Evolutionary conservation across 192 early-diverging fungal species (phyloP).

Genomic region (Funneliformis mosseae): DNA sequence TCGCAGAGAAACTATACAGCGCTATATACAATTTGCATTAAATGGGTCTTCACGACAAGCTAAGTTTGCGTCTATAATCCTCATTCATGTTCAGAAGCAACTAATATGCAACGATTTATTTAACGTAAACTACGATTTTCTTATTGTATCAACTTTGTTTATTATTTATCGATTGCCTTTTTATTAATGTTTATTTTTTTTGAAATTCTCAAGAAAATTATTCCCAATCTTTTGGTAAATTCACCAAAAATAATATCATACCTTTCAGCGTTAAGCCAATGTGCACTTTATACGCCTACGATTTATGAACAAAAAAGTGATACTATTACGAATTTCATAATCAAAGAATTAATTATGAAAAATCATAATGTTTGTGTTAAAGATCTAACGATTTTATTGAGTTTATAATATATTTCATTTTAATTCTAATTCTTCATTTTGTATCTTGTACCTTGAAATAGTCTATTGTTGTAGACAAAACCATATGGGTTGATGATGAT

Average conservation of each 20-base stretch:
- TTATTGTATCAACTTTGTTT: neutral
- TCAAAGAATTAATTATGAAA: slow-evolving; percentile 60
- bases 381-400: neutral
- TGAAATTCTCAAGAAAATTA: slow-evolving; percentile 10
- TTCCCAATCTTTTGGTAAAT: slow-evolving; percentile 36
- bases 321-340: slow-evolving; percentile 56
- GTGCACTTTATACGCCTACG: slow-evolving; percentile 59
- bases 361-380: slow-evolving; percentile 32
- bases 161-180: too few species aligned
- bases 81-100: slow-evolving; percentile 62
- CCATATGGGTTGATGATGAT: slow-evolving; percentile 69
- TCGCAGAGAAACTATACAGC: slow-evolving; percentile 41
- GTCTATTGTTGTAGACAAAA: slow-evolving; percentile 36
- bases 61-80: slow-evolving; percentile 69
- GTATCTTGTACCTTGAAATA: neutral
- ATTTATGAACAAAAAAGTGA: slow-evolving; percentile 58
- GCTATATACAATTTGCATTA: slow-evolving; percentile 51
- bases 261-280: slow-evolving; percentile 61
- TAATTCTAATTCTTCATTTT: too few species aligned
- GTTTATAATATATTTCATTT: neutral
- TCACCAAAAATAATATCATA: slow-evolving; percentile 44
- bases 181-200: neutral
- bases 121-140: slow-evolving; percentile 39
- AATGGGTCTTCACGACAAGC: slow-evolving; percentile 66
- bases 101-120: slow-evolving; percentile 53